Base-by-base conservation (phyloP, 176 grass and related monocot genomes). In the Calamus simplicifolius region DNA sequence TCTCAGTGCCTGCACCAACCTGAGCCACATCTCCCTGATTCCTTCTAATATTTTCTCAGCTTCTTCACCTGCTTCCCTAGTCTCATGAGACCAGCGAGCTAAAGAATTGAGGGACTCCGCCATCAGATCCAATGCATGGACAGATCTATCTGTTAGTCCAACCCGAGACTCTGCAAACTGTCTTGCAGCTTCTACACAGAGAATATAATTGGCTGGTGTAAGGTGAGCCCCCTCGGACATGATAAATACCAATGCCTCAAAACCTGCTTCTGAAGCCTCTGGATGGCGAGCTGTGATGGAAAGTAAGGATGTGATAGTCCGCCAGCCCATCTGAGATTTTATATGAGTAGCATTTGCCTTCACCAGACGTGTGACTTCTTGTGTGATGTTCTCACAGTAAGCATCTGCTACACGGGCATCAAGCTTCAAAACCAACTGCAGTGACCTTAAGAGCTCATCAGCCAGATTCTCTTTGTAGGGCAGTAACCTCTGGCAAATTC, bases 21-120 rank as follows among this genome's bases (percentile, higher is more conserved):
- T 82, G 30, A 92, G 66, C 94, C 94, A 98, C 94, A 98, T 89
- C 62, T 98, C 94, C 75, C 94, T 84, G 59, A 98, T 91, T 67
- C 73, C 74, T 56, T 93, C 88, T 56, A 60, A 52, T 38, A 73
- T 76, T 68, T 83, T 98, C n/a, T 89, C 88, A 50, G 79, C 71
- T 83, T 98, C 87, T 12, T 98, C 88, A 38, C 51, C 71, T 51
- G 79, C 25, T 50, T 69, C 81, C 57, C 85, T 83, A 53, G 64
- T 77, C 54, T 89, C 85, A 66, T 78, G 71, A 43, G 87, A 89
- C 94, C 94, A 98, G 43, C 38, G 69, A 16, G 67, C 70, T 75
- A 98, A 84, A 74, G 77, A 79, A 69, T 5, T 73, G 18, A 83
- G 79, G 30, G 94, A 93, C 17, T 82, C 76, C 0, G 76, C 72